Base-by-base conservation (phyloP, 345 rosid genomes). In the Dipteronia dyeriana region DNA sequence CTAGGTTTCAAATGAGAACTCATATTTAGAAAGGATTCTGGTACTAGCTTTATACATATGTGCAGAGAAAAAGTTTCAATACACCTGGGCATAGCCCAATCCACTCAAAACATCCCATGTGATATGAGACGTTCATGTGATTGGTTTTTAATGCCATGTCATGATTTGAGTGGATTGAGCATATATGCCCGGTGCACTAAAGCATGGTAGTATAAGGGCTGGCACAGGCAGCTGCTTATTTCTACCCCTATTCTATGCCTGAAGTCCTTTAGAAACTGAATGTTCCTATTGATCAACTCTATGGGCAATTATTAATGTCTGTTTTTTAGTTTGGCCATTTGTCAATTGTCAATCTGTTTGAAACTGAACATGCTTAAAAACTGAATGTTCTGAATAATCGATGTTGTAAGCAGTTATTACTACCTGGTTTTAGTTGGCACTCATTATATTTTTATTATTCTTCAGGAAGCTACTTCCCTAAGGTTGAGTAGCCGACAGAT, bases 401-500 rank as follows among this genome's bases (percentile, higher is more conserved):
- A n/a, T 45, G 67, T 43, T 69, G 49, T 51, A 68, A 23, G 57
- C 57, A 57, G 43, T 54, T 81, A 25, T 14, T 54, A 23, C 62
- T 51, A 63, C 34, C 7, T 79, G 41, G 16, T 76, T 41, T 64
- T 66, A 13, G 31, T 63, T n/a, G 39, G 39, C 53, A 53, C 11
- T 10, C 67, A 81, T 73, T 62, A 45, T 78, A 16, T 70, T 17
- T 62, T 59, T 39, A 16, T 73, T 75, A 70, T 74, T 61, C 69
- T 66, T 76, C 92, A 94, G 97, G 97, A 86, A 78, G 85, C 81
- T 79, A 80, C 76, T 81, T 88, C 86, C 78, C 84, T 92, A 79
- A 90, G 98, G 86, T 82, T 97, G 87, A 94, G 97, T 75, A 94
- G 94, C 82, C 92, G 82, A 81, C 99, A 97, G 90, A 97, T 97